Evolutionary conservation across 768 basidiomycete species (phyloP), one percentile per base, ranked within the genome.

Genomic region (Amanita phalloides): DNA sequence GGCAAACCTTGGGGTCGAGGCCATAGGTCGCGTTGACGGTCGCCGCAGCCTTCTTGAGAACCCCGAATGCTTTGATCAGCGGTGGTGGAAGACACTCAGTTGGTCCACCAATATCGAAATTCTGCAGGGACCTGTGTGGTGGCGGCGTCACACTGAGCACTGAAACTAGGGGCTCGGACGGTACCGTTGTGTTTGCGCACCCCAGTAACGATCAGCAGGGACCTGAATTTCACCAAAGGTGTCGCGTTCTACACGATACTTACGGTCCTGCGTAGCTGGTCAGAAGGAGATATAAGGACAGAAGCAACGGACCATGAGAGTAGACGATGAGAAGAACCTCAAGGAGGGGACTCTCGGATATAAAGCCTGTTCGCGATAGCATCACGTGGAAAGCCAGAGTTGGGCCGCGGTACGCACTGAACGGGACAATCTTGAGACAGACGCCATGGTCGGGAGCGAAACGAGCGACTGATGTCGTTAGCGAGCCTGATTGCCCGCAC

Each of bases 51-150:
- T 96, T 96, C 72, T 99, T 99, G 64, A 99, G 76, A 7, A 96
- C 82, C 61, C 93, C 96, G 58, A 99, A 99, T 0, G 96, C 96
- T 66, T 95, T 90, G 72, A 99, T 95, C 38, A 99, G 72, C n/a
- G 95, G 92, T 11, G 81, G 81, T 0, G 96, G 96, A 56, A 98
- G 81, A 53, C 94, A 82, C 66, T 99, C 96, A 1, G 90, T 73
- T 17, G 88, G 84, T 17, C 96, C 96, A 53, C 96, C 96, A 59
- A 99, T 99, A 64, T 99, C 94, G 60, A 99, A 99, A 68, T 99
- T 99, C 68, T 94, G 88, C 55, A 98, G 73, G 17, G 92, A 95
- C 42, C 91, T 90, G 53, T 0, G 32, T 17, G 28, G 17, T 3
- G n/a, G 11, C 11, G n/a, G 11, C 11, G 35, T 48, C 37, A 35